Percentiles rank a stretch among this genome's conserved stretches.
These are phyloP conservation scores for Phytopythium aichiense DNA, from an alignment of 352 stramenopile genomes.

Conservation along the genomic window DNA sequence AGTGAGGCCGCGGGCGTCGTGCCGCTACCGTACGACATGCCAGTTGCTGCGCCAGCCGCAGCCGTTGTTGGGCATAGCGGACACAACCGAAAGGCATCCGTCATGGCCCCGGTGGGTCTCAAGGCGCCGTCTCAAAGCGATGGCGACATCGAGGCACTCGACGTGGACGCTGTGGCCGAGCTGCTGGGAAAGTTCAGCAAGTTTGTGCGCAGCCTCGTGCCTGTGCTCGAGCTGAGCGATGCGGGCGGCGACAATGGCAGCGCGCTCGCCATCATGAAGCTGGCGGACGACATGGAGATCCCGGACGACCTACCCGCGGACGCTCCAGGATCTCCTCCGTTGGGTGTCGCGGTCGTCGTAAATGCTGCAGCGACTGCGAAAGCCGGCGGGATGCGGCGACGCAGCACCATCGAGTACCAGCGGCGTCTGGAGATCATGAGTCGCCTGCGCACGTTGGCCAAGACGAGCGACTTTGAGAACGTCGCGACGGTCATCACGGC, in stretches of 20 bases:
- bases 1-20: slow-evolving; percentile 40
- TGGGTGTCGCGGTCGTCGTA: not conserved
- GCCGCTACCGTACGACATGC: not conserved
- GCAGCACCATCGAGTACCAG: slow-evolving; percentile 12
- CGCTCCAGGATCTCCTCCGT: not conserved
- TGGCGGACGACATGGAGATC: slow-evolving; percentile 51
- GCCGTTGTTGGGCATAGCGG: not conserved
- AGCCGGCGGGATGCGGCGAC: not conserved
- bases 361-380: not conserved
- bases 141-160: slow-evolving; percentile 2
- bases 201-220: slow-evolving; percentile 54
- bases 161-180: slow-evolving; percentile 33
- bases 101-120: not conserved
- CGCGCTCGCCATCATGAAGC: slow-evolving; percentile 42
- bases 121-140: slow-evolving; percentile 10
- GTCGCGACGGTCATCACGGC: slow-evolving; percentile 16
- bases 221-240: slow-evolving; percentile 27
- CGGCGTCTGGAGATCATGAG: slow-evolving; percentile 15
- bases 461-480: slow-evolving; percentile 15
- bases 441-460: slow-evolving; percentile 12
- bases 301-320: not conserved
- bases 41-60: not conserved
- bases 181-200: slow-evolving; percentile 53
- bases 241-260: slow-evolving; percentile 20
- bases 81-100: not conserved